These are phyloP conservation scores for Rosellinia necatrix DNA, from an alignment of 2,329 filamentous ascomycete genomes.

Conservation along the genomic window DNA sequence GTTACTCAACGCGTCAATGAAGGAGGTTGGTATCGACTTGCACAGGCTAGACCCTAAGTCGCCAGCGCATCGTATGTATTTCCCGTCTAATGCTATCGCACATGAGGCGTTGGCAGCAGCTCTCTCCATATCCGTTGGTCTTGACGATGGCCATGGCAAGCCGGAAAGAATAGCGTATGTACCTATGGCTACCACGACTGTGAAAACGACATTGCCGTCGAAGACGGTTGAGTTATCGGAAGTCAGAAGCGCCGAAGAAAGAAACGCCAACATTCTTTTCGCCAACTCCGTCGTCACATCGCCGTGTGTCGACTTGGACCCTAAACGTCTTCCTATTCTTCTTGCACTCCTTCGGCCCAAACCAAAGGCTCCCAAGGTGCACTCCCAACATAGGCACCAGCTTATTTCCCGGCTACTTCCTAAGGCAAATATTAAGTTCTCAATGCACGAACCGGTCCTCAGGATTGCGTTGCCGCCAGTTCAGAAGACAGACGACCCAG, in stretches of 20 bases:
- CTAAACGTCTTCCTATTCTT: conserved; percentile 85
- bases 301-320: conserved; percentile 89
- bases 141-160: conserved; percentile 87
- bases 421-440: conserved; percentile 93
- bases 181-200: conserved; percentile 94
- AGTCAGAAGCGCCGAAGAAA: conserved; percentile 74
- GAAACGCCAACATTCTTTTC: conserved; percentile 94
- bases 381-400: conserved; percentile 60
- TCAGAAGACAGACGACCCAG: conserved; percentile 64
- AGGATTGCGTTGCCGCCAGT: conserved; percentile 86
- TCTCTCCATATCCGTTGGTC: conserved; percentile 86
- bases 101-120: conserved; percentile 93
- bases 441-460: conserved; percentile 93
- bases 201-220: conserved; percentile 91
- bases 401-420: conserved; percentile 90
- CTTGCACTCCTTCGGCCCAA: conserved; percentile 73
- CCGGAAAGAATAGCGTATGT: conserved; percentile 89
- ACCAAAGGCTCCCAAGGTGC: conserved; percentile 46
- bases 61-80: conserved; percentile 97
- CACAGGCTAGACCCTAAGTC: conserved; percentile 90
- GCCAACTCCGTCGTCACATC: conserved; percentile 96
- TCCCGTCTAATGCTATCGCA: conserved; percentile 87
- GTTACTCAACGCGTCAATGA: conserved; percentile 87
- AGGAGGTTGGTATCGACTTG: conserved; percentile 92
- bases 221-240: conserved; percentile 85